phyloP scores from a whole-genome alignment of 805 yeast species.

The Pichia occidentalis region DNA sequence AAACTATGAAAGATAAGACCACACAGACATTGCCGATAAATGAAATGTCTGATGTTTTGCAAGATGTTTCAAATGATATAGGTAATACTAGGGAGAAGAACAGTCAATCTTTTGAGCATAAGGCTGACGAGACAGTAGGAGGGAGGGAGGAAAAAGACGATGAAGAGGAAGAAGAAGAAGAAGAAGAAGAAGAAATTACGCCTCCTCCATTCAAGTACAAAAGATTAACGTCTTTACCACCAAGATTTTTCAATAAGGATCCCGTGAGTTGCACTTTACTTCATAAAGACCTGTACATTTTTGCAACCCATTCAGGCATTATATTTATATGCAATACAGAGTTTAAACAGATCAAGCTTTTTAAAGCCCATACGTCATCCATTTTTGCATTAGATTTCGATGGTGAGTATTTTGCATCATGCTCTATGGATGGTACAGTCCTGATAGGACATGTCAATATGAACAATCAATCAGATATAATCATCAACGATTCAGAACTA shows the following conservation, averaged over 20 bases:
- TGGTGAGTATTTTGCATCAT: slow-evolving; percentile 73
- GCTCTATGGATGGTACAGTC: slow-evolving; percentile 90
- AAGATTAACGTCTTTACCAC: slow-evolving; percentile 61
- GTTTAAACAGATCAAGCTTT: slow-evolving; percentile 57
- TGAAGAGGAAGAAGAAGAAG: slow-evolving; percentile 24
- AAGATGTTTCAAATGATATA: not conserved
- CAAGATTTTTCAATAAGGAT: slow-evolving; percentile 64
- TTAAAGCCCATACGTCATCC: slow-evolving; percentile 82
- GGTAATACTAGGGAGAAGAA: not conserved
- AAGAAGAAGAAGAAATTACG: slow-evolving; percentile 37
- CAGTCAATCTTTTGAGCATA: not conserved
- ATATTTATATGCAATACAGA: slow-evolving; percentile 61
- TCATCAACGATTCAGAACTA: slow-evolving; percentile 42
- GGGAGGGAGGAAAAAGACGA: slow-evolving; percentile 26
- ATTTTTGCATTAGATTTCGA: slow-evolving; percentile 67
- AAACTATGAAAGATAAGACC: no score
- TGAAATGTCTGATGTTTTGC: slow-evolving; percentile 1
- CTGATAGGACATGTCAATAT: slow-evolving; percentile 67
- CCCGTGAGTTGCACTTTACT: slow-evolving; percentile 68
- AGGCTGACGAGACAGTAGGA: slow-evolving; percentile 2
- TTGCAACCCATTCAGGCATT: slow-evolving; percentile 88
- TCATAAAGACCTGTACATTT: slow-evolving; percentile 54
- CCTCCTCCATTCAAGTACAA: slow-evolving; percentile 75
- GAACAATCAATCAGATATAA: slow-evolving; percentile 1
- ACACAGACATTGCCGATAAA: not conserved